phyloP scores from a whole-genome alignment of 2,329 filamentous ascomycete species.

The Talaromyces piceae region DNA sequence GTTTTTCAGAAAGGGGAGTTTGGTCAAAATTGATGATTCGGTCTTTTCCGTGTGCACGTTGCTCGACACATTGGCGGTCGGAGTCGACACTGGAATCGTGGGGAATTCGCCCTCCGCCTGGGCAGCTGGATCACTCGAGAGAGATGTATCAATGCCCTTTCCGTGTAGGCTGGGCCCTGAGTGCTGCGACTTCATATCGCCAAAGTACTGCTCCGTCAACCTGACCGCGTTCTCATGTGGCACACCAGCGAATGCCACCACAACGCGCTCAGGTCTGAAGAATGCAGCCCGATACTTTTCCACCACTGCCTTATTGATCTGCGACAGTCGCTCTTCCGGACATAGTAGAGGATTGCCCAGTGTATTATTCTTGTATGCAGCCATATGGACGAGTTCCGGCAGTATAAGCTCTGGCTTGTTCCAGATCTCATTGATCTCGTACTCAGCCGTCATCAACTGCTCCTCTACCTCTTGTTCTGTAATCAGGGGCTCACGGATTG shows the following conservation, averaged over 20 bases:
- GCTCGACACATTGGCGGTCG: conserved; percentile 31
- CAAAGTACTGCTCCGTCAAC: conserved; percentile 79
- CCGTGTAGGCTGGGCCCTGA: conserved; percentile 46
- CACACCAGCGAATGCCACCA: conserved; percentile 91
- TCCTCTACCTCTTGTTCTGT: conserved; percentile 79
- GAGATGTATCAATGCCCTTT: conserved; percentile 50
- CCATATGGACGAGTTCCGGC: conserved; percentile 90
- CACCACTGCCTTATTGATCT: conserved; percentile 68
- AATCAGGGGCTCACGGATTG: conserved; percentile 76
- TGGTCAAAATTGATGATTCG: conserved; percentile 63
- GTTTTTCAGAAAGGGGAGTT: conserved; percentile 84
- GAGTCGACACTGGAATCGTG: conserved; percentile 33
- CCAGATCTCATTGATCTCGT: conserved; percentile 97
- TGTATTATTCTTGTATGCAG: conserved; percentile 93
- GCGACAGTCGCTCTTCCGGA: conserved; percentile 68
- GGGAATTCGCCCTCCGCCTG: conserved; percentile 25
- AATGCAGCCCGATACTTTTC: conserved; percentile 74
- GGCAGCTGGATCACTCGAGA: conserved; percentile 24
- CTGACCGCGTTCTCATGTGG: conserved; percentile 71
- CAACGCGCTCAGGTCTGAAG: conserved; percentile 82
- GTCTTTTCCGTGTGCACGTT: conserved; percentile 34
- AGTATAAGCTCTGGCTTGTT: conserved; percentile 92
- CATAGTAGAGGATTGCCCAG: conserved; percentile 89
- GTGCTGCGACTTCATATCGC: conserved; percentile 63
- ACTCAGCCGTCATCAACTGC: conserved; percentile 85